Percentiles rank a stretch among this genome's conserved stretches.
These are phyloP conservation scores for Alternaria sp. DNA, from an alignment of 2,329 filamentous ascomycete species.

Conservation along the genomic window DNA sequence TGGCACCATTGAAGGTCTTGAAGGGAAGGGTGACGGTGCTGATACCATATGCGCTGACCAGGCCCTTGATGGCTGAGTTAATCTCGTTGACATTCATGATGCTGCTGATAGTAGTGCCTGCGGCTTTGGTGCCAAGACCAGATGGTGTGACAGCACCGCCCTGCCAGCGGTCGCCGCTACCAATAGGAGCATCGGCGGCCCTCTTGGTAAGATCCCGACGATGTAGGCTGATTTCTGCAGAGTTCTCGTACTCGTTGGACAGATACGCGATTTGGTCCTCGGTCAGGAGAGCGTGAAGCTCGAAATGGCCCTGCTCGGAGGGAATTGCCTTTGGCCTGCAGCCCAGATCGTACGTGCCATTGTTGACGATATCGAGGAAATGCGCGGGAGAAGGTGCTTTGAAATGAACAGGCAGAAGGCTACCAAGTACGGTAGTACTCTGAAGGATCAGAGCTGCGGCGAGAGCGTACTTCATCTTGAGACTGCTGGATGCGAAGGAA, in stretches of 20 bases:
- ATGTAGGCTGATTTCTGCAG: conserved; percentile 36
- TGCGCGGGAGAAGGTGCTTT: conserved; percentile 43
- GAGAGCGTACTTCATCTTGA: conserved; percentile 46
- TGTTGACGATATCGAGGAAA: conserved; percentile 46
- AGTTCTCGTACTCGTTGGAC: conserved; percentile 37
- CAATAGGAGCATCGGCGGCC: conserved; percentile 45
- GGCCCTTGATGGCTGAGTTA: conserved; percentile 55
- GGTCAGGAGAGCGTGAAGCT: conserved; percentile 45
- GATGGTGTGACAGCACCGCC: conserved; percentile 54
- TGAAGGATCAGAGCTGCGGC: conserved; percentile 40
- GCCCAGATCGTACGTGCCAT: conserved; percentile 49
- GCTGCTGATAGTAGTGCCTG: conserved; percentile 50
- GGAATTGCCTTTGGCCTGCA: conserved; percentile 46
- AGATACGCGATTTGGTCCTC: conserved; percentile 46
- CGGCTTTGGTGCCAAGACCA: conserved; percentile 54
- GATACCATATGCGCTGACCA: conserved; percentile 55
- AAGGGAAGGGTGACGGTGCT: conserved; percentile 55
- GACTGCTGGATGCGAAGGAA: conserved; percentile 6
- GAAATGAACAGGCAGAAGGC: conserved; percentile 44
- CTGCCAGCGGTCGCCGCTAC: conserved; percentile 54
- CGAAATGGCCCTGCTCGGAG: conserved; percentile 42
- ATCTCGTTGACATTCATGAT: conserved; percentile 60
- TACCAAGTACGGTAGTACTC: conserved; percentile 39
- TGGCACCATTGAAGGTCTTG: conserved; percentile 56
- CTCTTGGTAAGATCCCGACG: conserved; percentile 38